A percentile compares a stretch with the other conserved stretches of the same genome.
Evolutionary conservation across 1,284 basidiomycete genomes (phyloP).

Genomic region (Trichosporon sp.): DNA sequence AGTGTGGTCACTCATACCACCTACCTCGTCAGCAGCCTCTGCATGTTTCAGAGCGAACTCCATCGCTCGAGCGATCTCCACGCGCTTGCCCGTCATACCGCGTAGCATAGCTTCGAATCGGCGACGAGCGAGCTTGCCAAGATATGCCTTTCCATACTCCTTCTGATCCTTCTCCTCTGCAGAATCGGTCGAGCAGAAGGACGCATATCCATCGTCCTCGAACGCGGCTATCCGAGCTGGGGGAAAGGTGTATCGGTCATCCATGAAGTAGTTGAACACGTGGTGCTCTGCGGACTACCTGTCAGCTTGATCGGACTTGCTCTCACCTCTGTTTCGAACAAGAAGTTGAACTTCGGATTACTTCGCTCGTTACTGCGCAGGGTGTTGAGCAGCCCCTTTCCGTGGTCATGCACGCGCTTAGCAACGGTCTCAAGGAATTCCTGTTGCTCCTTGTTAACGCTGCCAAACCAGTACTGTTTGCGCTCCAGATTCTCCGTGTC

Average conservation of each 20-base stretch:
- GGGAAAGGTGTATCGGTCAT: constrained; percentile 57
- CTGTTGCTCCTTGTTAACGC: constrained; percentile 69
- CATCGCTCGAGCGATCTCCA: constrained; percentile 91
- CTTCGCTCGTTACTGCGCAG: constrained; percentile 69
- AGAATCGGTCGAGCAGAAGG: constrained; percentile 89
- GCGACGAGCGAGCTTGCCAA: constrained; percentile 71
- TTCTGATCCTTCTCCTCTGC: constrained; percentile 90
- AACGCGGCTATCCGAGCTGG: constrained; percentile 61
- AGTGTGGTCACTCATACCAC: constrained; percentile 12
- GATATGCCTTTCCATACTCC: constrained; percentile 61
- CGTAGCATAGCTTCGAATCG: constrained; percentile 88
- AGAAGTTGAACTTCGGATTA: constrained; percentile 77
- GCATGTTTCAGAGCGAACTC: constrained; percentile 91
- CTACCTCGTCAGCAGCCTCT: constrained; percentile 82
- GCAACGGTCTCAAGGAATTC: constrained; percentile 80
- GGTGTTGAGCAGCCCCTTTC: constrained; percentile 67
- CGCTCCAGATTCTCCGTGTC: neutral
- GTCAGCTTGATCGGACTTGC: neutral
- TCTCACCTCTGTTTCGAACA: constrained; percentile 64
- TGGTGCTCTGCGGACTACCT: constrained; percentile 53
- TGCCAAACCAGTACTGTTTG: constrained; percentile 33
- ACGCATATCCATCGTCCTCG: constrained; percentile 88
- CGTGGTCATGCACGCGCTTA: constrained; percentile 74
- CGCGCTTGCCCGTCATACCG: constrained; percentile 74
- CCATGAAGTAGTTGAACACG: constrained; percentile 70